Evolutionary conservation across 2,329 filamentous ascomycete genomes (phyloP), one percentile per base, ranked within the genome.

Genomic region (Dactylellina sp.): DNA sequence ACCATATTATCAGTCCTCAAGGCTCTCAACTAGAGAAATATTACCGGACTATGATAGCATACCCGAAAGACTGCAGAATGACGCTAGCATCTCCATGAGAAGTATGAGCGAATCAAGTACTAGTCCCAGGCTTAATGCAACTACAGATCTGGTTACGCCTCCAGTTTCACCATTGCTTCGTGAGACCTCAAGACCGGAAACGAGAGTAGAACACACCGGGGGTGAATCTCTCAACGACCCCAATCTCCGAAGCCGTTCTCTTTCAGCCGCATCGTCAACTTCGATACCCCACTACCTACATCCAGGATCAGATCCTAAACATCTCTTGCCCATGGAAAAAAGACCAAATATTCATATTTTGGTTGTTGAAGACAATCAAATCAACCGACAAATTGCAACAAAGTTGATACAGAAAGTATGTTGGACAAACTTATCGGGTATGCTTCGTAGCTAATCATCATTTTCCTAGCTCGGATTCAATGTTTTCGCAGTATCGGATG

Each of bases 281-380:
- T 74, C 70, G 7, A 61, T 74, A 61, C 70, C 70, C 4, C 39
- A 28, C 1, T 52, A 74, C 20, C 39, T 66, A 20, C 46, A 66
- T 7, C 24, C 61, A 14, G 40, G 7, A 1, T 9, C 55, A 32
- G 70, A 74, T 28, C 70, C 70, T 4, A 74, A 74, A 32, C 20
- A 56, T 11, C 40, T 66, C 7, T 40, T 74, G 9, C 61, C 61
- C 16, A 80, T 83, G 1, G 89, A 77, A 53, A 75, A 91, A 62
- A 84, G 91, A 62, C 83, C 86, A 61, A 85, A 87, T 39, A 84
- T 89, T 4, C 87, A 91, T 52, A 84, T 94, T n/a, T 81, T 94
- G 18, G 87, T 95, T 0, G 91, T 93, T 1, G 91, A 94, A 81
- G 91, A 94, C 79, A 93, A 93, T 88, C 16, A 85, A 1, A 89